Conservation (phyloP, 2,329 filamentous ascomycete species). For the Cucurbitaria berberidis region DNA sequence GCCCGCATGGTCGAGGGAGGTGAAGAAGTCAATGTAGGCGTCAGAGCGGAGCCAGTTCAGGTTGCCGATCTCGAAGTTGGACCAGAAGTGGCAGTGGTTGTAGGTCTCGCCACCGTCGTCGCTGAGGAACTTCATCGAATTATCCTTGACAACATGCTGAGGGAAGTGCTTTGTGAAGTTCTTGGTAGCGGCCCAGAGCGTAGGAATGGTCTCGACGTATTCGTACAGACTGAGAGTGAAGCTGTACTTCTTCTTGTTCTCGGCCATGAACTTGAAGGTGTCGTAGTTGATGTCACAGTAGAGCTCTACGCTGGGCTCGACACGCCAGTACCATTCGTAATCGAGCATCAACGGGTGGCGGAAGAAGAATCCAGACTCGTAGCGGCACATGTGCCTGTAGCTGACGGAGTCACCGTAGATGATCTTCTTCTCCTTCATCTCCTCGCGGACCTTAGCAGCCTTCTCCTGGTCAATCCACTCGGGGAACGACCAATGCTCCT, state of each 20-base stretch:
- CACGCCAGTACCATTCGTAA: constrained; percentile 99
- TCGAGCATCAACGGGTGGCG: constrained; percentile 90
- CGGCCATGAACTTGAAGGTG: constrained; percentile 94
- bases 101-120: constrained; percentile 91
- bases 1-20: constrained; percentile 83
- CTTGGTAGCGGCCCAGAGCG: constrained; percentile 93
- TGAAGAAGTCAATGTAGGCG: constrained; percentile 89
- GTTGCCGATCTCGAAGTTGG: constrained; percentile 97
- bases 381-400: constrained; percentile 99
- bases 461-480: constrained; percentile 95
- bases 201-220: constrained; percentile 94
- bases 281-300: constrained; percentile 96
- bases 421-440: constrained; percentile 93
- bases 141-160: constrained; percentile 82
- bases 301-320: constrained; percentile 95
- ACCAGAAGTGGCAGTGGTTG: constrained; percentile 99
- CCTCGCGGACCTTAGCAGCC: constrained; percentile 86
- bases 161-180: constrained; percentile 91
- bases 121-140: constrained; percentile 89
- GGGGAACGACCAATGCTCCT: constrained; percentile 97
- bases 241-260: constrained; percentile 97
- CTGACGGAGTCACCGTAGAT: constrained; percentile 98
- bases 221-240: constrained; percentile 96
- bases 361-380: constrained; percentile 99
- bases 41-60: constrained; percentile 91